Conservation (phyloP, 441 rosid genomes). For the Dalechampia spathulata region DNA sequence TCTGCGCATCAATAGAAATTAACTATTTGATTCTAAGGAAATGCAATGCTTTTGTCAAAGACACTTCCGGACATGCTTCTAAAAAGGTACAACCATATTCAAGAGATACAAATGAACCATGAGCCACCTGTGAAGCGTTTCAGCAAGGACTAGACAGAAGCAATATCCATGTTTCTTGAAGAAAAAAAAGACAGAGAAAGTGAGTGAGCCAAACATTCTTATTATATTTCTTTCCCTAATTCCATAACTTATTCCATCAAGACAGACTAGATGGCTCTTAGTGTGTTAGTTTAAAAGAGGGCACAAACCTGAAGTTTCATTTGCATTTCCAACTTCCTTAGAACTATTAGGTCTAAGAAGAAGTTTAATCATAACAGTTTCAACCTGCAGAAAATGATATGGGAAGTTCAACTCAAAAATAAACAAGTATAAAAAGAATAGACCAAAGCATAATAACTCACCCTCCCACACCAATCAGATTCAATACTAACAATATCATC, state of each 20-base stretch:
- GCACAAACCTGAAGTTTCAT: constrained; percentile 45
- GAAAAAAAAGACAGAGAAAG: too few species aligned
- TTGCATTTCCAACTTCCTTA: constrained; percentile 22
- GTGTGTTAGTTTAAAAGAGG: neutral
- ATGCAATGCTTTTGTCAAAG: neutral
- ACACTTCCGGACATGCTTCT: neutral
- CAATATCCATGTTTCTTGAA: neutral
- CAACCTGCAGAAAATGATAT: constrained; percentile 38
- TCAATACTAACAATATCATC: constrained; percentile 43
- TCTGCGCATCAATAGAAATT: neutral
- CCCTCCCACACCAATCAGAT: constrained; percentile 44
- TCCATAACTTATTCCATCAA: too few species aligned
- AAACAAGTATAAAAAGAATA: constrained; percentile 2
- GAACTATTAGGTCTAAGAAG: constrained; percentile 37
- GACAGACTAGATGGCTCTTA: neutral
- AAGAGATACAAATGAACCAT: neutral
- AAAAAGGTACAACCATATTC: neutral
- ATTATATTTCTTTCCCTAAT: neutral
- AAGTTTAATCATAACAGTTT: constrained; percentile 44
- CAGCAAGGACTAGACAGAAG: neutral
- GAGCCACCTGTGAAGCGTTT: neutral
- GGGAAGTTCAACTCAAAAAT: constrained; percentile 14
- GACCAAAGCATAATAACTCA: constrained; percentile 25
- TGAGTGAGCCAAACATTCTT: neutral
- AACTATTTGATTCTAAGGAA: neutral